These are phyloP conservation scores for Pestalotiopsis sp. DNA, from an alignment of 2,329 filamentous ascomycete species.

Conservation along the genomic window DNA sequence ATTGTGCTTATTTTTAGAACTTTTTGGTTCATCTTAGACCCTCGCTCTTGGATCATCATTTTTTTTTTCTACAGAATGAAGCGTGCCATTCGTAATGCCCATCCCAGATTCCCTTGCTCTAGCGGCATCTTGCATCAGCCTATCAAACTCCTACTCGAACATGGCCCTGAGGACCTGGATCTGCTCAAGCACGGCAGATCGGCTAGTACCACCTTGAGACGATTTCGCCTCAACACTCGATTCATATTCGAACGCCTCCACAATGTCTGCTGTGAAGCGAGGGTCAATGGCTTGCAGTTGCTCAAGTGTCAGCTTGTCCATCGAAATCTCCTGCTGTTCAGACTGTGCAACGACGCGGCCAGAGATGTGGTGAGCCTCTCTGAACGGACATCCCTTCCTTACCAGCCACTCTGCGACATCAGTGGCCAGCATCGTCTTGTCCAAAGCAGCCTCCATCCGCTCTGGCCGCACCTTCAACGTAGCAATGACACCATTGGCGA, in stretches of 20 bases:
- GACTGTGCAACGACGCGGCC: conserved; percentile 72
- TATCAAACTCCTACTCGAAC: conserved; percentile 30
- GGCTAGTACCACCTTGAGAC: conserved; percentile 59
- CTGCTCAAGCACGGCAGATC: conserved; percentile 64
- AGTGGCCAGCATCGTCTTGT: conserved; percentile 75
- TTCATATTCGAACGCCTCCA: conserved; percentile 70
- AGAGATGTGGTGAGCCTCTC: conserved; percentile 78
- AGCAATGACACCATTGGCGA: conserved; percentile 72
- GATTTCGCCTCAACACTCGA: conserved; percentile 71
- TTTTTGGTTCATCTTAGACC: conserved; percentile 3
- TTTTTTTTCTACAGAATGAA: conserved; percentile 18
- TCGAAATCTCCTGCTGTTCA: conserved; percentile 64
- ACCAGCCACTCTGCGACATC: conserved; percentile 67
- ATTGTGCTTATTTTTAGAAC: conserved; percentile 5
- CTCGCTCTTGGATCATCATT: conserved; percentile 22
- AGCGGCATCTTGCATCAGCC: conserved; percentile 20
- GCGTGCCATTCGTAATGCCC: conserved; percentile 24
- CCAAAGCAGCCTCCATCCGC: conserved; percentile 72
- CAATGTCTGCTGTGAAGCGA: conserved; percentile 70
- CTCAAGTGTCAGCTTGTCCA: conserved; percentile 64
- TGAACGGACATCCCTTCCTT: conserved; percentile 70
- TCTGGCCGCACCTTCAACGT: conserved; percentile 68
- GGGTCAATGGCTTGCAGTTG: conserved; percentile 69
- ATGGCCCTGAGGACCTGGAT: conserved; percentile 42
- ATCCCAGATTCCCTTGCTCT: conserved; percentile 28